Evolutionary conservation across 306 rosid genomes (phyloP).

Genomic region (Prunus dulcis): DNA sequence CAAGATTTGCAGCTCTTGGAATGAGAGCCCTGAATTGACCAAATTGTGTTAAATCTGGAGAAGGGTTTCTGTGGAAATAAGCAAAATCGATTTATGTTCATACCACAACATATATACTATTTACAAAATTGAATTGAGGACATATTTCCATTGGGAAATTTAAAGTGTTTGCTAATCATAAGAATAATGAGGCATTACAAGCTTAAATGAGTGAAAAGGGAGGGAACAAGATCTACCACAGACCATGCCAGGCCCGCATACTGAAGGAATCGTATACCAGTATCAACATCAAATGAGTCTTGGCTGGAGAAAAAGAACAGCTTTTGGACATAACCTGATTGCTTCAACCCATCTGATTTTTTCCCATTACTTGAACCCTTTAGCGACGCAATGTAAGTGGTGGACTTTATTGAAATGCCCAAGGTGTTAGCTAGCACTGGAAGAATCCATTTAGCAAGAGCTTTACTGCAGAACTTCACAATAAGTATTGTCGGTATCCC

Average conservation of each 20-base stretch:
- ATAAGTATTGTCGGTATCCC: conserved; percentile 84
- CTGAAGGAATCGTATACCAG: conserved; percentile 83
- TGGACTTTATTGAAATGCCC: conserved; percentile 80
- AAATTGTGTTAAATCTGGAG: neutral
- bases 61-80: neutral
- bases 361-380: conserved; percentile 37
- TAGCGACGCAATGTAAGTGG: conserved; percentile 62
- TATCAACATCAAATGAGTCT: conserved; percentile 73
- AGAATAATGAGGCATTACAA: conserved; percentile 36
- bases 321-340: conserved; percentile 47
- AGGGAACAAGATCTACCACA: conserved; percentile 89
- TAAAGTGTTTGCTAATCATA: neutral
- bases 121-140: conserved; percentile 17
- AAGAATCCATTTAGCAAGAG: conserved; percentile 84
- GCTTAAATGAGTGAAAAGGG: conserved; percentile 53
- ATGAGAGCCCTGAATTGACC: neutral
- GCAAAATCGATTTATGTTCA: neutral
- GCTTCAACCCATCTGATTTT: conserved; percentile 47
- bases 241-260: conserved; percentile 95
- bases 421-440: conserved; percentile 72
- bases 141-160: conserved; percentile 3
- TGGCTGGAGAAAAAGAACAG: conserved; percentile 39
- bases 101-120: conserved; percentile 15
- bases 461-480: conserved; percentile 89
- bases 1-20: neutral